Evolutionary conservation across 2,329 filamentous ascomycete species (phyloP).

Genomic region (Fusarium cicatricum): DNA sequence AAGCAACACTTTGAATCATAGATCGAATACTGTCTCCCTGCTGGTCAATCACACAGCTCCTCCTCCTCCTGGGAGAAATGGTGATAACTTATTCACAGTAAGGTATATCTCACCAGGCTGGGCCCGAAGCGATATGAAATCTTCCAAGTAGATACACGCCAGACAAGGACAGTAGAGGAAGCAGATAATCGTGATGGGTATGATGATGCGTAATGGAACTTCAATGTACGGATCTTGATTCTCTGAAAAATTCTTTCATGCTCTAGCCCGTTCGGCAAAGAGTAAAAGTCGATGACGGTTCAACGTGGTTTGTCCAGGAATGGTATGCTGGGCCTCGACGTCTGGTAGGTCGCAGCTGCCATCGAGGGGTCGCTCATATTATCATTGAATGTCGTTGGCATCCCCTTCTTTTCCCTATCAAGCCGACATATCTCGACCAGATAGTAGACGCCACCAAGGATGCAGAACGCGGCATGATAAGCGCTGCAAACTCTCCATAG

Average conservation of each 20-base stretch:
- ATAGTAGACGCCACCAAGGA: conserved; percentile 2
- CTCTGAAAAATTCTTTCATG: neutral
- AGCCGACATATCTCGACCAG: neutral
- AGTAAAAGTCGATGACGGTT: too few relatives aligned
- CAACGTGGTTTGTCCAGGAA: neutral
- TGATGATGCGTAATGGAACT: neutral
- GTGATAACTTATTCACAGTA: conserved; percentile 8
- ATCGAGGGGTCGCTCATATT: too few relatives aligned
- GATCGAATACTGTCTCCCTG: too few relatives aligned
- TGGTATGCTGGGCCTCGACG: neutral
- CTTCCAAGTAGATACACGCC: conserved; percentile 17
- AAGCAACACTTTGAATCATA: too few relatives aligned
- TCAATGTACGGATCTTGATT: conserved; percentile 4
- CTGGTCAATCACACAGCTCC: too few relatives aligned
- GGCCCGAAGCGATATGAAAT: conserved; percentile 2
- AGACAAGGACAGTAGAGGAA: conserved; percentile 5
- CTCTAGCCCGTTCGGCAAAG: neutral
- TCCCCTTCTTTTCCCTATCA: neutral
- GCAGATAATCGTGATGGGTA: neutral
- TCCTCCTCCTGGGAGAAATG: conserved; percentile 2
- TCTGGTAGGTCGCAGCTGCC: neutral
- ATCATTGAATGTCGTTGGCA: neutral
- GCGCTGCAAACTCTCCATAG: conserved; percentile 35
- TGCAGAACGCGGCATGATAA: conserved; percentile 21
- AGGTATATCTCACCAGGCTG: conserved; percentile 9